phyloP scores from a whole-genome alignment of 202 grass and related monocot species.

The Saccharum hybrid region DNA sequence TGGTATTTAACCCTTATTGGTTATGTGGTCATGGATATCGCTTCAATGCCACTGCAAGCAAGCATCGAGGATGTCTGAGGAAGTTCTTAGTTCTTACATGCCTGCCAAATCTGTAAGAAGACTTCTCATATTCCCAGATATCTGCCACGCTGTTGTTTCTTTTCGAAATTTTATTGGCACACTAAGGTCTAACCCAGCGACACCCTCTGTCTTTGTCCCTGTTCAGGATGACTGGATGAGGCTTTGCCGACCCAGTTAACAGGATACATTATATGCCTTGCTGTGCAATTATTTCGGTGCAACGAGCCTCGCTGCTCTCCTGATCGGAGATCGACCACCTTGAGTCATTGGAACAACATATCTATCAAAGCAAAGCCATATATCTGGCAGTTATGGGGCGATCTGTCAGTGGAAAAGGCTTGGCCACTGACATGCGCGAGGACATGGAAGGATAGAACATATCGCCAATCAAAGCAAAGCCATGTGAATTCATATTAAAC shows the following conservation, averaged over 20 bases:
- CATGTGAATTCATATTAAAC: neutral
- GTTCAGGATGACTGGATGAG: conserved; percentile 44
- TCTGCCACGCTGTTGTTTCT: neutral
- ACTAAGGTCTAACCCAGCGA: neutral
- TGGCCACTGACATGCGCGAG: neutral
- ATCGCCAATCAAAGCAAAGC: neutral
- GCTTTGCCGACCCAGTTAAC: neutral
- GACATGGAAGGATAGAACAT: neutral
- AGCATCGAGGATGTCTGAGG: neutral
- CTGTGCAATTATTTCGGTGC: neutral
- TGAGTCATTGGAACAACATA: neutral
- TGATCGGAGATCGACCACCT: neutral
- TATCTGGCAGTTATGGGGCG: neutral
- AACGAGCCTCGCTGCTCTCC: neutral
- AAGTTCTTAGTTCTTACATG: neutral
- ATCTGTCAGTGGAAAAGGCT: neutral
- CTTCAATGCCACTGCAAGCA: neutral
- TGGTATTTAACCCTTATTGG: conserved; percentile 2
- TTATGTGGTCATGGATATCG: conserved; percentile 8
- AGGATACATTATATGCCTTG: neutral
- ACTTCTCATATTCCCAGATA: neutral
- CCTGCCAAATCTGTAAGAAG: conserved; percentile 11
- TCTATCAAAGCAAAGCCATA: conserved; percentile 1
- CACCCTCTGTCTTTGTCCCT: neutral
- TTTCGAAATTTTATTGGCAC: neutral